Percentiles rank a stretch among this genome's conserved stretches.
Evolutionary conservation across 352 stramenopile species (phyloP).

Genomic region (Peronospora farinosa): DNA sequence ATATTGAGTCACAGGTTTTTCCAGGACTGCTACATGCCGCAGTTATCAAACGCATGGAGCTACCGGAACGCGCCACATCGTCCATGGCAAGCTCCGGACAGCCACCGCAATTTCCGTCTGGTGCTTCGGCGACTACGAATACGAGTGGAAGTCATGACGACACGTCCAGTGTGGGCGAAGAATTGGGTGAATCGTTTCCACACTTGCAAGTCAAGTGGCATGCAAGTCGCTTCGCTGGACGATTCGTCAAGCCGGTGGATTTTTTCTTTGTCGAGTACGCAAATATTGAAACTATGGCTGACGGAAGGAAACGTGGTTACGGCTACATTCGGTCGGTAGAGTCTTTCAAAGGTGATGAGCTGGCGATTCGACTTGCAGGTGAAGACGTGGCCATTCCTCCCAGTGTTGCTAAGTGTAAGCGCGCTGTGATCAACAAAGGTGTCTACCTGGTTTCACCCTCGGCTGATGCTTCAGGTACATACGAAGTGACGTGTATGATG

Average conservation of each 20-base stretch:
- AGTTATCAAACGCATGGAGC: slow-evolving; percentile 76
- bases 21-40: slow-evolving; percentile 68
- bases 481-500: slow-evolving; percentile 82
- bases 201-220: slow-evolving; percentile 83
- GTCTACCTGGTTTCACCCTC: slow-evolving; percentile 56
- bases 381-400: slow-evolving; percentile 60
- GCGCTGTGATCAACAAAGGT: slow-evolving; percentile 76
- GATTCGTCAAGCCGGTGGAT: slow-evolving; percentile 78
- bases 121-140: slow-evolving; percentile 25
- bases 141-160: slow-evolving; percentile 35
- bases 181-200: slow-evolving; percentile 41
- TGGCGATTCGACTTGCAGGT: slow-evolving; percentile 56
- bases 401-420: slow-evolving; percentile 84
- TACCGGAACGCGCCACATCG: slow-evolving; percentile 25
- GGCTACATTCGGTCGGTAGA: slow-evolving; percentile 77
- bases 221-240: slow-evolving; percentile 69
- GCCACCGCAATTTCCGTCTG: slow-evolving; percentile 22
- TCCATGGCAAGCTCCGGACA: slow-evolving; percentile 16
- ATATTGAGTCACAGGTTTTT: slow-evolving; percentile 80
- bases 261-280: slow-evolving; percentile 87
- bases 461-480: slow-evolving; percentile 33
- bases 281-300: slow-evolving; percentile 62
- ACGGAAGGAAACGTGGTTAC: slow-evolving; percentile 62
- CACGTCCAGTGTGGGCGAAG: slow-evolving; percentile 41
- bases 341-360: slow-evolving; percentile 76